Conservation (phyloP, 2,329 filamentous ascomycete genomes). For the Aspergillus oerlinghausenensis region DNA sequence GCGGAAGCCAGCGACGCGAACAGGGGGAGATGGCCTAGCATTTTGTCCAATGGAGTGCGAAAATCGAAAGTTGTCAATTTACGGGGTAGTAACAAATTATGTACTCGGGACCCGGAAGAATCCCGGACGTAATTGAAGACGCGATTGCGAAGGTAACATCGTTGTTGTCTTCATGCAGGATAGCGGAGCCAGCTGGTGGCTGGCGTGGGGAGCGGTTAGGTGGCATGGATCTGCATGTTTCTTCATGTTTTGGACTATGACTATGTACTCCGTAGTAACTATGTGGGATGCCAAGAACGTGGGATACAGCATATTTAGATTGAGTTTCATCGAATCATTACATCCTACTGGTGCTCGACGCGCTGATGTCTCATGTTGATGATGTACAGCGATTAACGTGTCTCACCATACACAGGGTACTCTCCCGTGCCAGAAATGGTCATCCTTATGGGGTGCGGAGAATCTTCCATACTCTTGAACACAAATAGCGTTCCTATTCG, state of each 20-base stretch:
- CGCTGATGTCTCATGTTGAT: neutral
- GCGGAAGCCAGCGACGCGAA: slow-evolving; percentile 6
- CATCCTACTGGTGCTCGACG: neutral
- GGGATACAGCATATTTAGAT: too few species aligned
- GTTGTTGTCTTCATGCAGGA: neutral
- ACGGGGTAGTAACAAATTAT: neutral
- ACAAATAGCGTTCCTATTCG: too few species aligned
- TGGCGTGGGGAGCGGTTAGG: neutral
- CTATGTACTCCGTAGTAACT: too few species aligned
- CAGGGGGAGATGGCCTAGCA: neutral
- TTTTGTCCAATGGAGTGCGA: neutral
- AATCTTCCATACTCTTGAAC: too few species aligned
- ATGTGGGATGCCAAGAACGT: too few species aligned
- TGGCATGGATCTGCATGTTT: neutral
- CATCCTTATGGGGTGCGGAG: too few species aligned
- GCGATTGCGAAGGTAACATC: neutral
- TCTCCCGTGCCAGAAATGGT: too few species aligned
- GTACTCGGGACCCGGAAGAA: neutral
- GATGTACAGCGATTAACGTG: neutral
- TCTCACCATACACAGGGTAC: too few species aligned
- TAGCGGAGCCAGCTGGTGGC: neutral
- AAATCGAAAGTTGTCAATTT: neutral
- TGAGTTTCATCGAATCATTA: neutral
- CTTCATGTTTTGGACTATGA: too few species aligned
- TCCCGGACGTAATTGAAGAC: neutral